Percentiles rank a stretch among this genome's conserved stretches.
phyloP scores from a whole-genome alignment of 2,329 filamentous ascomycete genomes.

The Xylariaceae sp. region DNA sequence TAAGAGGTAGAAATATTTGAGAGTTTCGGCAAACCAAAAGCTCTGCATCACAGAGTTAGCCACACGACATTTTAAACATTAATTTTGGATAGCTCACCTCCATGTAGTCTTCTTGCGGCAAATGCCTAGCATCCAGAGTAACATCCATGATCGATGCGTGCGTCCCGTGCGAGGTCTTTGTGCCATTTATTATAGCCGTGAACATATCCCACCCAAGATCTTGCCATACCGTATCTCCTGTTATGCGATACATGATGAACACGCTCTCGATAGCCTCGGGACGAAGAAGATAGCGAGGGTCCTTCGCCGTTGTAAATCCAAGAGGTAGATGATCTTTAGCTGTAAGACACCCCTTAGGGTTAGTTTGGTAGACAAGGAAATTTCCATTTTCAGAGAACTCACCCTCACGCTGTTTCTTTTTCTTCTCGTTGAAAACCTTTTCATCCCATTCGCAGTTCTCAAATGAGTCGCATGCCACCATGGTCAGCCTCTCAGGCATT shows the following conservation, averaged over 20 bases:
- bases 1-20: conserved; percentile 42
- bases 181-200: conserved; percentile 24
- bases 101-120: conserved; percentile 41
- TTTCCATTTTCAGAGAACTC: conserved; percentile 5
- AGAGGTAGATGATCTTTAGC: conserved; percentile 33
- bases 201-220: conserved; percentile 33
- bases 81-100: conserved; percentile 21
- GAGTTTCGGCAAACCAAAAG: conserved; percentile 62
- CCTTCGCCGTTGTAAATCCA: conserved; percentile 54
- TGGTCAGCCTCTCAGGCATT: conserved; percentile 57
- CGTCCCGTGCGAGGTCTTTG: conserved; percentile 23
- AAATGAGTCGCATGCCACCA: conserved; percentile 40
- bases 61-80: background rate
- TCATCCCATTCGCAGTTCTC: conserved; percentile 31
- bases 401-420: conserved; percentile 22
- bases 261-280: conserved; percentile 34
- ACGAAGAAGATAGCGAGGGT: conserved; percentile 33
- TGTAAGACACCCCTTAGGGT: conserved; percentile 16
- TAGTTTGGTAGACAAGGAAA: background rate
- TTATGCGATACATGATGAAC: conserved; percentile 32
- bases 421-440: conserved; percentile 20
- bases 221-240: conserved; percentile 24
- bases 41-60: conserved; percentile 39
- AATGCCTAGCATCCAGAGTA: conserved; percentile 44
- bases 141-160: conserved; percentile 29